Evolutionary conservation across 23 red algal species (phyloP).

Genomic region (Gracilaria domingensis): DNA sequence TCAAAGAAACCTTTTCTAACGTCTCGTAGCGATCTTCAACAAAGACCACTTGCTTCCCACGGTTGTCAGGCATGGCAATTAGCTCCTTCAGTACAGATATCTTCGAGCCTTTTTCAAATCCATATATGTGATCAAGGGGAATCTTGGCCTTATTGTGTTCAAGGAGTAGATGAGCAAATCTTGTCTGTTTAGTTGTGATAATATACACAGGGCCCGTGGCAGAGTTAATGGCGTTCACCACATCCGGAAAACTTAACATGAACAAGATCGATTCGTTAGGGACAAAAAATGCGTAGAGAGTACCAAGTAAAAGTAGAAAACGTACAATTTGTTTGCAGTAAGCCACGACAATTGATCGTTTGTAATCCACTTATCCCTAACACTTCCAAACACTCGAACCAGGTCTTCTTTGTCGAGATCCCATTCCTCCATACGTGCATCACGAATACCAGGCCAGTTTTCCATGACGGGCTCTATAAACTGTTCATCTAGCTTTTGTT

Average conservation of each 20-base stretch:
- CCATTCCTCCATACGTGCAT: slow-evolving; percentile 76
- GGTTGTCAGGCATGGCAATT: slow-evolving; percentile 65
- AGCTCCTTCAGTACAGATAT: slow-evolving; percentile 88
- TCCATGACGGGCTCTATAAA: slow-evolving; percentile 43
- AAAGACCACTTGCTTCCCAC: slow-evolving; percentile 68
- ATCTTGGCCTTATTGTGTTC: slow-evolving; percentile 60
- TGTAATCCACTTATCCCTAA: slow-evolving; percentile 92
- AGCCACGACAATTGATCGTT: slow-evolving; percentile 77
- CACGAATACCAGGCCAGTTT: slow-evolving; percentile 58
- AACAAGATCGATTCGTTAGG: background rate
- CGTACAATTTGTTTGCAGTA: slow-evolving; percentile 82
- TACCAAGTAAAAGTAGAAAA: background rate
- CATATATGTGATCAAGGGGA: slow-evolving; percentile 73
- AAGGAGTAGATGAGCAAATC: slow-evolving; percentile 86
- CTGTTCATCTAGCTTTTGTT: slow-evolving; percentile 3
- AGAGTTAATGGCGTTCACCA: slow-evolving; percentile 82
- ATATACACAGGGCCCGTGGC: slow-evolving; percentile 80
- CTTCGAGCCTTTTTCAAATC: slow-evolving; percentile 81
- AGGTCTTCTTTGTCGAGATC: slow-evolving; percentile 61
- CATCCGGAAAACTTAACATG: slow-evolving; percentile 80
- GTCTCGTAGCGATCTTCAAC: slow-evolving; percentile 97
- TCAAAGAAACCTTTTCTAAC: slow-evolving; percentile 82
- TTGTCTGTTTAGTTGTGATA: slow-evolving; percentile 94
- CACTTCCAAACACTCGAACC: slow-evolving; percentile 72
- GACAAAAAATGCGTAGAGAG: background rate